These are phyloP conservation scores for Pichia terricola DNA, from an alignment of 1,139 yeast species.

Conservation along the genomic window DNA sequence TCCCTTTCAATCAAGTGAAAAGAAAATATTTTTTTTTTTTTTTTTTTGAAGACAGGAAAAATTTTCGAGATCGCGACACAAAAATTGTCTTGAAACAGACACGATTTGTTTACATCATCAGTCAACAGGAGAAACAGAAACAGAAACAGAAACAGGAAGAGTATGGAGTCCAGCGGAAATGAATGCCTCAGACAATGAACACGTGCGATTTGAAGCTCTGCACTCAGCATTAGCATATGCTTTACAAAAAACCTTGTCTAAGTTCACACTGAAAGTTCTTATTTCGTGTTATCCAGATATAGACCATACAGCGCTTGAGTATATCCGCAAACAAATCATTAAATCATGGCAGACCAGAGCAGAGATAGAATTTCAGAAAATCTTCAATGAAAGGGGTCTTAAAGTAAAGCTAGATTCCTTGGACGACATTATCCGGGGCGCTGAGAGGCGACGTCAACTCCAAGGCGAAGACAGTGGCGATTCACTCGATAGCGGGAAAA, in stretches of 20 bases:
- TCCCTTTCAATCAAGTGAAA: no score
- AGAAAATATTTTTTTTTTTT: no score
- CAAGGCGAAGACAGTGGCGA: not conserved
- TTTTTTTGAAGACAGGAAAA: not conserved
- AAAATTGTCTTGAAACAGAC: not conserved
- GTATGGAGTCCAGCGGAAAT: no score
- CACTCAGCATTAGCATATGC: constrained; percentile 37
- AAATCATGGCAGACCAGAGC: constrained; percentile 54
- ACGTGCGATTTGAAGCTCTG: constrained; percentile 22
- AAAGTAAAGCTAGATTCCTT: constrained; percentile 49
- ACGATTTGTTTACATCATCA: no score
- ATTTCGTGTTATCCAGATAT: constrained; percentile 58
- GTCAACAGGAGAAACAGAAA: no score
- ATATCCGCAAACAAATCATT: constrained; percentile 52
- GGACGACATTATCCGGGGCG: constrained; percentile 54
- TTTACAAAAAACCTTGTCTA: constrained; percentile 54
- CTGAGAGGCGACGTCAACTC: no score
- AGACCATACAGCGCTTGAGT: constrained; percentile 44
- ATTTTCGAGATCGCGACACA: no score
- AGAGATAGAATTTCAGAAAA: constrained; percentile 53
- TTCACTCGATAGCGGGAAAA: no score
- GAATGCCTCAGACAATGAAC: not conserved
- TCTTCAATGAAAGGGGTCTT: constrained; percentile 54
- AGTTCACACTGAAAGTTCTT: constrained; percentile 51
- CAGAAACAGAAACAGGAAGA: no score